Conservation (phyloP, 805 yeast species). For the Spathaspora gorwiae region DNA sequence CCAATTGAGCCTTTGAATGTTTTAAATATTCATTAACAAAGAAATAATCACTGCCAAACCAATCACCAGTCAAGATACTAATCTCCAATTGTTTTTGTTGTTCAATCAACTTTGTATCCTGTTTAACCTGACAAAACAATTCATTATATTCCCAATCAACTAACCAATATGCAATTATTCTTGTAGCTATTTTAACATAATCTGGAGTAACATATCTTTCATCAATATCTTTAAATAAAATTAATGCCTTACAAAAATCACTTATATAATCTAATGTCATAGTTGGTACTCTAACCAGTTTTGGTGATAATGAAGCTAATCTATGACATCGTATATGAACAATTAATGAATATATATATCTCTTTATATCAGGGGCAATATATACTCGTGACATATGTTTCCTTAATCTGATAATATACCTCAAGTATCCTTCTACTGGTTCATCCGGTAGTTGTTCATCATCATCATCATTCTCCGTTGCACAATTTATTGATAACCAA, state of each 20-base stretch:
- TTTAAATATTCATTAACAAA: constrained; percentile 25
- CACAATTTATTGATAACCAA: constrained; percentile 20
- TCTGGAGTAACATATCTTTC: constrained; percentile 35
- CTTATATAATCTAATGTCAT: constrained; percentile 25
- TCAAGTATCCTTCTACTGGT: not conserved
- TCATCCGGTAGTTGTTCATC: not conserved
- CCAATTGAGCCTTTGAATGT: constrained; percentile 14
- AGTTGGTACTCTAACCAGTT: constrained; percentile 29
- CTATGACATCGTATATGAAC: constrained; percentile 36
- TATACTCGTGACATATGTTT: constrained; percentile 14
- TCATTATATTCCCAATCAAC: constrained; percentile 37
- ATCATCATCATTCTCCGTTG: not conserved
- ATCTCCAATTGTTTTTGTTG: constrained; percentile 20
- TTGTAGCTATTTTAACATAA: constrained; percentile 30
- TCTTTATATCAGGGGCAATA: constrained; percentile 31
- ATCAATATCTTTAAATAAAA: constrained; percentile 12
- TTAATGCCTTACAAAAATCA: constrained; percentile 26
- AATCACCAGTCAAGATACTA: constrained; percentile 36
- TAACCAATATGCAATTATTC: constrained; percentile 40
- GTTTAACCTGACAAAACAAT: constrained; percentile 5
- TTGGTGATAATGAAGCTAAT: constrained; percentile 34
- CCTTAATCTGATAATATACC: constrained; percentile 7
- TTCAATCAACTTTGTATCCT: constrained; percentile 1
- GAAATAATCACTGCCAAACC: constrained; percentile 41
- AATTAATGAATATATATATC: constrained; percentile 34